Evolutionary conservation across 306 rosid species (phyloP).

Genomic region (Cercis canadensis): DNA sequence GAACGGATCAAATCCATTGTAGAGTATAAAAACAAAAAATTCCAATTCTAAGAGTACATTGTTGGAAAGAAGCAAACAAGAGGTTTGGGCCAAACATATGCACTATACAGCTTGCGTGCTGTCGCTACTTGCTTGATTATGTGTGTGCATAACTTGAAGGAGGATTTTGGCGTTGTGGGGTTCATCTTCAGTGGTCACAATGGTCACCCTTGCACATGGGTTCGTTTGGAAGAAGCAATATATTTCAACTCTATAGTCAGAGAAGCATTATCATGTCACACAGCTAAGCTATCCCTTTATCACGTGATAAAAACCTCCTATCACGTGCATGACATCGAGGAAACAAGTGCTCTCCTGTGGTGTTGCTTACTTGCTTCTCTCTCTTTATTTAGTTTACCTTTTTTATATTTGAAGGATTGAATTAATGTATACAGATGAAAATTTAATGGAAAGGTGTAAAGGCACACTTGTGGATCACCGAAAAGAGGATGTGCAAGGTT

Average conservation of each 20-base stretch:
- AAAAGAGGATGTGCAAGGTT: slow-evolving; percentile 8
- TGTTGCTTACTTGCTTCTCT: no score
- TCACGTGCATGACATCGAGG: slow-evolving; percentile 36
- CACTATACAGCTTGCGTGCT: not conserved
- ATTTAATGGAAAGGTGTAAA: not conserved
- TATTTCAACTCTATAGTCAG: slow-evolving; percentile 27
- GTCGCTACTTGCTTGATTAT: not conserved
- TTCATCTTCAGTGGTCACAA: slow-evolving; percentile 27
- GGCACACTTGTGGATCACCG: slow-evolving; percentile 6
- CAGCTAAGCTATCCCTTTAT: no score
- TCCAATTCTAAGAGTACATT: no score
- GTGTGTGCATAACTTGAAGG: slow-evolving; percentile 1
- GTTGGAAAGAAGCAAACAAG: no score
- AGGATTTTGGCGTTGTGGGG: slow-evolving; percentile 2
- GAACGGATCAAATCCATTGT: no score
- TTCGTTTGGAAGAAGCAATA: slow-evolving; percentile 14
- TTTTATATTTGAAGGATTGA: no score
- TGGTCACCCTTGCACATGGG: slow-evolving; percentile 37
- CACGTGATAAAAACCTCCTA: slow-evolving; percentile 2
- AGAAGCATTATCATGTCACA: slow-evolving; percentile 23
- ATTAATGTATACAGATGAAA: no score
- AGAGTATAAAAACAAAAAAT: no score
- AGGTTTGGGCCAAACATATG: no score
- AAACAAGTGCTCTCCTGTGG: no score
- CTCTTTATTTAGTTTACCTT: no score